A percentile compares a stretch with the other conserved stretches of the same genome.
These are phyloP conservation scores for Colletotrichum musae DNA, from an alignment of 2,329 filamentous ascomycete genomes.

Conservation along the genomic window DNA sequence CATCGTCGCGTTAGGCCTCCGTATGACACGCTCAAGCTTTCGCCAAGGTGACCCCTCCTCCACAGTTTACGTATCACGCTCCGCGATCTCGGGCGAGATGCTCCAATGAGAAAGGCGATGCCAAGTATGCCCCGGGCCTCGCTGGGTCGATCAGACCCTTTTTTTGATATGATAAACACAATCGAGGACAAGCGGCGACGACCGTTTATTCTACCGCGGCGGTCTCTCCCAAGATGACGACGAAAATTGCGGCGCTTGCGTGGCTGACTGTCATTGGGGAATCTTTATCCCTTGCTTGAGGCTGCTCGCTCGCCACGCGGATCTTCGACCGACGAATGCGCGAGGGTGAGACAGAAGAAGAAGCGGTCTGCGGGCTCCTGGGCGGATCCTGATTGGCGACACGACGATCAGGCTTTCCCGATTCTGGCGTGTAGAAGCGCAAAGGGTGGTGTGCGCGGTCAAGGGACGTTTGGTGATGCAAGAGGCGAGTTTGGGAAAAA, in stretches of 20 bases:
- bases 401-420: not conserved
- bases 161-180: too few relatives aligned
- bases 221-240: constrained; percentile 37
- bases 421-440: constrained; percentile 10
- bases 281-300: constrained; percentile 11
- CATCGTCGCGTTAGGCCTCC: constrained; percentile 51
- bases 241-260: constrained; percentile 24
- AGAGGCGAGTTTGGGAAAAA: not conserved
- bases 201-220: constrained; percentile 50
- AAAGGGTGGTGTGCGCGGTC: not conserved
- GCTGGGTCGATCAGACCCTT: too few relatives aligned
- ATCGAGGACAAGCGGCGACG: not conserved
- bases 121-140: too few relatives aligned
- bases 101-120: constrained; percentile 22
- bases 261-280: constrained; percentile 33
- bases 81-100: constrained; percentile 20
- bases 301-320: too few relatives aligned
- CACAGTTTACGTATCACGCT: constrained; percentile 13
- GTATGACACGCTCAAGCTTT: constrained; percentile 37
- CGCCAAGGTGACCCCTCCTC: constrained; percentile 24
- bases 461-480: not conserved
- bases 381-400: not conserved
- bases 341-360: constrained; percentile 10
- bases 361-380: constrained; percentile 21
- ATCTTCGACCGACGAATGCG: not conserved